These are phyloP conservation scores for Auriscalpium orientale DNA, from an alignment of 768 basidiomycete genomes.

Conservation along the genomic window DNA sequence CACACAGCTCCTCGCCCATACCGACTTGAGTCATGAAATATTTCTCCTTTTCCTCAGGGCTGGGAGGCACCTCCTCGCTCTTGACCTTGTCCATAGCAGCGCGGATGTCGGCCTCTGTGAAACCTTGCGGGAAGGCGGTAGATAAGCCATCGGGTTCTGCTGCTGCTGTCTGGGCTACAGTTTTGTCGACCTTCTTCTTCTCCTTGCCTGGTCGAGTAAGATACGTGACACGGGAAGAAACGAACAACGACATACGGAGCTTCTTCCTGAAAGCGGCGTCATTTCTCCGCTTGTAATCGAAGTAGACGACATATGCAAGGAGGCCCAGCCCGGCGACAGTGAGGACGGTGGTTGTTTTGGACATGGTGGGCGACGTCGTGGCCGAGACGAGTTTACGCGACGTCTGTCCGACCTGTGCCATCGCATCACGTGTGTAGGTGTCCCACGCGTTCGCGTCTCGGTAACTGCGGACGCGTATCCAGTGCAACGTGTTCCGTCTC, in stretches of 20 bases:
- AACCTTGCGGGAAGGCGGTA: slow-evolving; percentile 18
- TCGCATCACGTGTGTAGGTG: not conserved
- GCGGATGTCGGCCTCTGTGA: slow-evolving; percentile 47
- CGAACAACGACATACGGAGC: slow-evolving; percentile 30
- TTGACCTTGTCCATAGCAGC: slow-evolving; percentile 61
- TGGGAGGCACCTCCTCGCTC: slow-evolving; percentile 57
- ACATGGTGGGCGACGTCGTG: slow-evolving; percentile 21
- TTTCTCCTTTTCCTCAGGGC: slow-evolving; percentile 72
- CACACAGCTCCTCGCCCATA: slow-evolving; percentile 77
- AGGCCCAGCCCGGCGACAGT: slow-evolving; percentile 40
- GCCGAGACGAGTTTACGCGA: slow-evolving; percentile 12
- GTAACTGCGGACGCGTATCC: too few species aligned
- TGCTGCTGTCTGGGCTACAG: slow-evolving; percentile 27
- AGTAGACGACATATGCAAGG: slow-evolving; percentile 84
- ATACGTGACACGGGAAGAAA: not conserved
- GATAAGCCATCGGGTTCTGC: slow-evolving; percentile 18
- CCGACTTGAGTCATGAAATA: slow-evolving; percentile 91
- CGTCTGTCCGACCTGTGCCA: slow-evolving; percentile 2
- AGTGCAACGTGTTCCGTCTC: not conserved
- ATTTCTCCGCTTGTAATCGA: slow-evolving; percentile 90
- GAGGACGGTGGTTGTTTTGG: slow-evolving; percentile 31
- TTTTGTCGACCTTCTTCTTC: slow-evolving; percentile 80
- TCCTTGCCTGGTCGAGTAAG: slow-evolving; percentile 61
- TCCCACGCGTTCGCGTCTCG: not conserved
- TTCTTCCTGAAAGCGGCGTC: slow-evolving; percentile 82